Evolutionary conservation across 108 stramenopile species (phyloP), one percentile per base, ranked within the genome.

Genomic region (Craspedostauros australis): DNA sequence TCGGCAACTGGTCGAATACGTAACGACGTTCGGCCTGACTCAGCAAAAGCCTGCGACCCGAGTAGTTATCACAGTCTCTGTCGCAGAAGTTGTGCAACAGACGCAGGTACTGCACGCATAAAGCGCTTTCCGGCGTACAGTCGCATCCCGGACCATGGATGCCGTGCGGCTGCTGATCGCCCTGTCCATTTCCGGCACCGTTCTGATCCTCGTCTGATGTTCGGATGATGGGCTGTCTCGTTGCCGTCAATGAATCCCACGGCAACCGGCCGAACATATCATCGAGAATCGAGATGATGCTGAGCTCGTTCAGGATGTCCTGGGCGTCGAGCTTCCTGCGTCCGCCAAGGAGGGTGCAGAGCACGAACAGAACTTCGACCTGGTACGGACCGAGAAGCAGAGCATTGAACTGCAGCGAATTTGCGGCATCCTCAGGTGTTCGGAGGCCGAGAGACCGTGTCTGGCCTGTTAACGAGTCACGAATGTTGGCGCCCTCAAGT

Each of bases 71-170:
- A 49, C 83, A 79, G 48, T 91, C 89, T 34, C 82, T 62, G 52
- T 95, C 93, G 46, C 83, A 89, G 55, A 84, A 90, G 50, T 92
- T 92, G 66, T 95, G 93, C 14, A 95, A 47, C 7, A 91, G 62
- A 7, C 93, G 62, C 46, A 95, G 66, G 54, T 76, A 91, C 66
- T 95, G 93, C 19, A 95, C 88, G 30, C 86, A 64, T 16, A 95
- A 54, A 9, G 90, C 87, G 39, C 70, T 79, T 48, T 90, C 88
- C 6, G 90, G 87, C 39, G 86, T 90, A 61, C 93, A 95, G 49
- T 95, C 87, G 57, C 93, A 92, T 0, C 81, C 81, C 24, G 76
- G 73, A 19, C 81, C 76, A 57, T 75, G 70, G 25, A 82, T 69
- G 15, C 74, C 75, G 39, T 23, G 38, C 14, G 40, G 28, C 32